These are phyloP conservation scores for Leishmania martiniquensis DNA, from an alignment of 208 protist genomes.

Conservation along the genomic window DNA sequence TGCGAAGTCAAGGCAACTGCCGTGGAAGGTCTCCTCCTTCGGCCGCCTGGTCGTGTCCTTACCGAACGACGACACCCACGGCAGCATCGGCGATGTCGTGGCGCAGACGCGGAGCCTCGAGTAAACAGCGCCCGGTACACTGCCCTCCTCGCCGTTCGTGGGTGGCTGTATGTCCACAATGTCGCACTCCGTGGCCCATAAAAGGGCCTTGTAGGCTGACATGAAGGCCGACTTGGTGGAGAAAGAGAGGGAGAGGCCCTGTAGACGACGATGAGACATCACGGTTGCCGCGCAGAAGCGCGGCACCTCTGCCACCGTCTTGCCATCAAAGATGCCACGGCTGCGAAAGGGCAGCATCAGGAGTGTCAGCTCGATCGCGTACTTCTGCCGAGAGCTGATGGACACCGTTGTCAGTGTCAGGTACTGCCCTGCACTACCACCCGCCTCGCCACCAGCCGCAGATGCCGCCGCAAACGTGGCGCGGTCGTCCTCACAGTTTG, in stretches of 20 bases:
- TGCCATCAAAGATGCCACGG: constrained; percentile 36
- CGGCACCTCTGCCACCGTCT: constrained; percentile 67
- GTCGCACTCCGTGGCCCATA: constrained; percentile 88
- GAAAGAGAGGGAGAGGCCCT: constrained; percentile 74
- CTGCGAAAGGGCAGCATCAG: constrained; percentile 72
- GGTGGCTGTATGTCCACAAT: constrained; percentile 51
- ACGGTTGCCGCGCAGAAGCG: constrained; percentile 57
- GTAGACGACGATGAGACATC: constrained; percentile 52
- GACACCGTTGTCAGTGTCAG: constrained; percentile 75
- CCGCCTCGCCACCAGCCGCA: background rate
- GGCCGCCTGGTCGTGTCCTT: constrained; percentile 1
- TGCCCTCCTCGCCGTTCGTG: constrained; percentile 18
- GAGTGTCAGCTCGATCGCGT: constrained; percentile 74
- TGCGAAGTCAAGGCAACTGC: constrained; percentile 61
- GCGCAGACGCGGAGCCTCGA: constrained; percentile 60
- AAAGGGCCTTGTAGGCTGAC: constrained; percentile 78
- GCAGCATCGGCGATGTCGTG: constrained; percentile 55
- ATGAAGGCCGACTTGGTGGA: constrained; percentile 73
- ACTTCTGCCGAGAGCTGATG: constrained; percentile 59
- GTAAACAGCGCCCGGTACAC: constrained; percentile 23
- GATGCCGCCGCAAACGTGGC: constrained; percentile 42
- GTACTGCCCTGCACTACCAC: constrained; percentile 23
- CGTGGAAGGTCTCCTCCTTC: constrained; percentile 46
- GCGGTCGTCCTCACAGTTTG: constrained; percentile 61
- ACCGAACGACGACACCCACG: constrained; percentile 60